Evolutionary conservation across 768 basidiomycete genomes (phyloP).

Genomic region (Daedalea quercina): DNA sequence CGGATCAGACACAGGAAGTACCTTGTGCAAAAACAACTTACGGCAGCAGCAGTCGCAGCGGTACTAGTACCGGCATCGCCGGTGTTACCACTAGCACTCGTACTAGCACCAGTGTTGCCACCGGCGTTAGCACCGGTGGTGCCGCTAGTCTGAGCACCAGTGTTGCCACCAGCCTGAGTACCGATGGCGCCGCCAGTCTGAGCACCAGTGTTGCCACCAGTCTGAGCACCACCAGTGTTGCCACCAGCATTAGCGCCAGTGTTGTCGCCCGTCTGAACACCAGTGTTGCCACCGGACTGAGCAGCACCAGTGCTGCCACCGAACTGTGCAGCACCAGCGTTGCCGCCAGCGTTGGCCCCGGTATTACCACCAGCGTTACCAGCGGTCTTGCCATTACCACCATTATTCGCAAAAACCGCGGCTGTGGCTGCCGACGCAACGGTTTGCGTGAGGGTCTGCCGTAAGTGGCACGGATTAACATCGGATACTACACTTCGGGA

Average conservation of each 20-base stretch:
- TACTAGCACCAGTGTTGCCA: too few species aligned
- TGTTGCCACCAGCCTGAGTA: too few species aligned
- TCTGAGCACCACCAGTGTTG: slow-evolving; percentile 5
- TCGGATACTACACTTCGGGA: too few species aligned
- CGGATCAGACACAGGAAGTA: background rate
- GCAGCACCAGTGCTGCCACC: too few species aligned
- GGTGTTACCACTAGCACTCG: background rate
- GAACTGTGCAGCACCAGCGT: too few species aligned
- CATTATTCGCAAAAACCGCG: slow-evolving; percentile 1
- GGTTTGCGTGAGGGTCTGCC: background rate
- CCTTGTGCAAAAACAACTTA: background rate
- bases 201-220: too few species aligned
- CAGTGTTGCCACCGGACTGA: too few species aligned
- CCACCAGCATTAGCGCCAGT: background rate
- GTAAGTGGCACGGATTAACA: too few species aligned
- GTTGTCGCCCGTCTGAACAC: too few species aligned
- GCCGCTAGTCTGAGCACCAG: too few species aligned
- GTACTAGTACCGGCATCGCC: too few species aligned
- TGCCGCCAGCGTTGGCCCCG: background rate
- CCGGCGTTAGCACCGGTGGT: background rate
- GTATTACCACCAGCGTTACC: slow-evolving; percentile 5
- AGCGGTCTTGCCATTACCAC: slow-evolving; percentile 1
- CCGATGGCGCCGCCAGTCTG: too few species aligned
- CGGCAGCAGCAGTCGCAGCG: background rate
- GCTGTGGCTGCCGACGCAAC: background rate